Conservation (phyloP, 75 land plant genomes). For the Picea glauca region DNA sequence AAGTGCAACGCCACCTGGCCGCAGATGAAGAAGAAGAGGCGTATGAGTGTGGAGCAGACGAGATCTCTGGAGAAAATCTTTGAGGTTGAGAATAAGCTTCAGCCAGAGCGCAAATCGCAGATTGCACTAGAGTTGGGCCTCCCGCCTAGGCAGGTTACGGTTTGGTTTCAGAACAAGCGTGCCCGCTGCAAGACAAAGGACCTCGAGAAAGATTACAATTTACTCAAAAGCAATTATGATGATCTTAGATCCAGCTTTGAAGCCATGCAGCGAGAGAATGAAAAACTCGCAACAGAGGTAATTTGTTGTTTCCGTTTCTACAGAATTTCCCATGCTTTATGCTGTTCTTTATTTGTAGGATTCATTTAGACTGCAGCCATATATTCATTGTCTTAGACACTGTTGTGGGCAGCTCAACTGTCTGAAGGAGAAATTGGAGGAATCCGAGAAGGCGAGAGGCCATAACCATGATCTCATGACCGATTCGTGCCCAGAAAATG, state of each 20-base stretch:
- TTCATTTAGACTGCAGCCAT: too few relatives aligned
- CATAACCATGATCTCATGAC: too few relatives aligned
- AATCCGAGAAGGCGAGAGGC: too few relatives aligned
- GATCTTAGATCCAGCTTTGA: not conserved
- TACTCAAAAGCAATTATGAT: conserved; percentile 24
- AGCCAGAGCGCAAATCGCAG: conserved; percentile 5
- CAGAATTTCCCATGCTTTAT: too few relatives aligned
- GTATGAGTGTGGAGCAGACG: not conserved
- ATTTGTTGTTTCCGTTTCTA: too few relatives aligned
- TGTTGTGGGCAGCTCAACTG: too few relatives aligned
- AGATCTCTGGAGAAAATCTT: conserved; percentile 1
- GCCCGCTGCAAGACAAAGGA: conserved; percentile 20
- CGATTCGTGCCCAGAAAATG: too few relatives aligned
- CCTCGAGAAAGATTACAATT: conserved; percentile 21
- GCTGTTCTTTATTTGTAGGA: too few relatives aligned
- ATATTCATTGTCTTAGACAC: too few relatives aligned
- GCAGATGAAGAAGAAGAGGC: not conserved
- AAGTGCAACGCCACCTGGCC: not conserved
- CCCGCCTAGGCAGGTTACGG: conserved; percentile 35
- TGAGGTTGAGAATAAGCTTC: conserved; percentile 4
- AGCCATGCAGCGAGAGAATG: not conserved
- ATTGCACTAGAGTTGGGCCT: conserved; percentile 23
- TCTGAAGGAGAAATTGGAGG: too few relatives aligned
- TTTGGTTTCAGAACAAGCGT: conserved; percentile 38
- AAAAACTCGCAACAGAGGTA: not conserved